A percentile compares a stretch with the other conserved stretches of the same genome.
These are phyloP conservation scores for Wickerhamomyces rabaulensis DNA, from an alignment of 805 yeast genomes.

Conservation along the genomic window DNA sequence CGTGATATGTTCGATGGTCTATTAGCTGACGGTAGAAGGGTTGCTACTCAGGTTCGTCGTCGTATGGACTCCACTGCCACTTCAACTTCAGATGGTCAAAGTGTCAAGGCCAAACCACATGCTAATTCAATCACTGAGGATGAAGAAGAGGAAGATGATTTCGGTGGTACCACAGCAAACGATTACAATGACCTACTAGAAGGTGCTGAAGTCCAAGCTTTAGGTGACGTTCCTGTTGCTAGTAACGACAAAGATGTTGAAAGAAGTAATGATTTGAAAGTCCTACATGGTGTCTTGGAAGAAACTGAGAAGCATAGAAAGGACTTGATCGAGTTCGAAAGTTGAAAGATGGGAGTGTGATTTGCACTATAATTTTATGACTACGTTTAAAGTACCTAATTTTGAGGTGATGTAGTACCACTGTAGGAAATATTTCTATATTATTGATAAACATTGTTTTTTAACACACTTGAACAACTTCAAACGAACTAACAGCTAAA, in stretches of 20 bases:
- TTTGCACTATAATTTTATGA: neutral
- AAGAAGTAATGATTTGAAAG: constrained; percentile 22
- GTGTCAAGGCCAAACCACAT: constrained; percentile 9
- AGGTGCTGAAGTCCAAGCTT: constrained; percentile 43
- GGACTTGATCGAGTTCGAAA: constrained; percentile 40
- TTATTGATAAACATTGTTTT: no score
- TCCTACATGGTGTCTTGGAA: constrained; percentile 26
- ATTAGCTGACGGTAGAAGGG: constrained; percentile 87
- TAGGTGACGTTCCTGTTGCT: constrained; percentile 26
- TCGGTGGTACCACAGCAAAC: constrained; percentile 35
- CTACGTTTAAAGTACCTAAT: no score
- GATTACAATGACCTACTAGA: constrained; percentile 42
- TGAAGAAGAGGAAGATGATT: constrained; percentile 45
- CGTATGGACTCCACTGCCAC: constrained; percentile 74
- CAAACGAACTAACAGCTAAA: no score
- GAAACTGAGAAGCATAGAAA: constrained; percentile 8
- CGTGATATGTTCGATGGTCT: constrained; percentile 89
- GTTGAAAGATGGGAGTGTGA: constrained; percentile 9
- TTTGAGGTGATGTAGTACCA: no score
- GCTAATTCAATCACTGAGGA: constrained; percentile 6
- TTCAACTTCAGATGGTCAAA: constrained; percentile 2
- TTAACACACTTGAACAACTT: no score
- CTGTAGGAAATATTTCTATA: no score
- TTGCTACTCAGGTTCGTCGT: constrained; percentile 83
- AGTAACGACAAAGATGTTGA: constrained; percentile 6